These are phyloP conservation scores for Pseudocercospora musae DNA, from an alignment of 2,329 filamentous ascomycete genomes.

Conservation along the genomic window DNA sequence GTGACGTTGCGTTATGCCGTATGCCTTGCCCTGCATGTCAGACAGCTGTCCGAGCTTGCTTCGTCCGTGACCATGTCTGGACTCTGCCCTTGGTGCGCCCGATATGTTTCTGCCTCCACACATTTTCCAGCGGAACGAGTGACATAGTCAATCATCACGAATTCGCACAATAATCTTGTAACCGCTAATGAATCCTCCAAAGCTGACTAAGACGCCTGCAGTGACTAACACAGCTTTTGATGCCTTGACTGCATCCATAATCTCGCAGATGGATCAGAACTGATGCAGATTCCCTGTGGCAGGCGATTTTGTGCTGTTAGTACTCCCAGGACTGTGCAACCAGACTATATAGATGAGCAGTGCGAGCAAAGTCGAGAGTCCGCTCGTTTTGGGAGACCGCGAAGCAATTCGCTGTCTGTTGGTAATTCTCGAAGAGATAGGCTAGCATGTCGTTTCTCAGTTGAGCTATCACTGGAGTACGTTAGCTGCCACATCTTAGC, in stretches of 20 bases:
- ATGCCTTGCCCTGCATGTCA: slow-evolving; percentile 21
- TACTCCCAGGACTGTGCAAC: slow-evolving; percentile 23
- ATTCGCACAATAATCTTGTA: slow-evolving; percentile 12
- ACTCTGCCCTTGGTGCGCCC: slow-evolving; percentile 20
- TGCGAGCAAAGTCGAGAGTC: slow-evolving; percentile 15
- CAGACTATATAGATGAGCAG: slow-evolving; percentile 14
- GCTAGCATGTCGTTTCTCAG: background rate
- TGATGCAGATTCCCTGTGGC: background rate
- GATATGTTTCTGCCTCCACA: slow-evolving; percentile 22
- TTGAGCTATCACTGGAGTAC: background rate
- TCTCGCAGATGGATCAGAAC: slow-evolving; percentile 15
- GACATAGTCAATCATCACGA: slow-evolving; percentile 21
- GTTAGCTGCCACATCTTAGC: slow-evolving; percentile 17
- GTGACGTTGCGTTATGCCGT: slow-evolving; percentile 20
- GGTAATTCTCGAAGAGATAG: slow-evolving; percentile 16
- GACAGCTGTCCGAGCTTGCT: slow-evolving; percentile 20
- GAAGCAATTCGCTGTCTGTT: slow-evolving; percentile 3
- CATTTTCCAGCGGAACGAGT: slow-evolving; percentile 24
- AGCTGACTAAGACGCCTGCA: slow-evolving; percentile 1
- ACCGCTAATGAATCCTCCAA: slow-evolving; percentile 5
- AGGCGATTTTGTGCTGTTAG: slow-evolving; percentile 17
- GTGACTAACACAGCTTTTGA: slow-evolving; percentile 16
- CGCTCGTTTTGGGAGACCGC: slow-evolving; percentile 10
- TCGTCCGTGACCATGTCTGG: slow-evolving; percentile 17
- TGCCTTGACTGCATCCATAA: slow-evolving; percentile 25